A percentile compares a stretch with the other conserved stretches of the same genome.
phyloP scores from a whole-genome alignment of 73 alveolate species.

The Tetrahymena thermophila region DNA sequence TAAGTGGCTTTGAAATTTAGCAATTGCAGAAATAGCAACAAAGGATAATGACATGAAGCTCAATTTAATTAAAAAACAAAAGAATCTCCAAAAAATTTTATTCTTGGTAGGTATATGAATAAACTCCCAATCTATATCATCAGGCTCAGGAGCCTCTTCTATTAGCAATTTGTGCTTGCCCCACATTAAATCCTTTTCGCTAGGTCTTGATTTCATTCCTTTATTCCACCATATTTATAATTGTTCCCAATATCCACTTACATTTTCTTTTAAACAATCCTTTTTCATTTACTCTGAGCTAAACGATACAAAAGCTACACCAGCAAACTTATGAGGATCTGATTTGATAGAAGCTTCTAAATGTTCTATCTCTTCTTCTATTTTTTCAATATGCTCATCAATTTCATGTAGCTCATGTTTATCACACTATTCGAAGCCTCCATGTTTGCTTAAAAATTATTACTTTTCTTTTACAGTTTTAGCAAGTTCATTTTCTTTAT shows the following conservation, averaged over 20 bases:
- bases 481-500: constrained; percentile 8
- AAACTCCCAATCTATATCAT: constrained; percentile 49
- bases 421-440: background rate
- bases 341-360: constrained; percentile 6
- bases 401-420: background rate
- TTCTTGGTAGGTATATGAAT: constrained; percentile 28
- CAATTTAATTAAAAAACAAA: constrained; percentile 3
- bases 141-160: constrained; percentile 43
- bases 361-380: constrained; percentile 19
- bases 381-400: constrained; percentile 27
- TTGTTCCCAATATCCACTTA: constrained; percentile 17
- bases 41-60: constrained; percentile 13
- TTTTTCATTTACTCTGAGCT: constrained; percentile 23
- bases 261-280: constrained; percentile 6
- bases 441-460: constrained; percentile 3
- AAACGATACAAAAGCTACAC: constrained; percentile 34
- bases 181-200: constrained; percentile 24
- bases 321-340: constrained; percentile 27
- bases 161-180: constrained; percentile 13
- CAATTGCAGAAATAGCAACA: constrained; percentile 3
- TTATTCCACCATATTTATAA: constrained; percentile 8
- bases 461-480: constrained; percentile 5
- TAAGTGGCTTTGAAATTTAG: background rate
- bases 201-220: background rate
- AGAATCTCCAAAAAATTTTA: constrained; percentile 15